phyloP scores from a whole-genome alignment of 2,329 filamentous ascomycete genomes.

The Neonectria magnoliae region DNA sequence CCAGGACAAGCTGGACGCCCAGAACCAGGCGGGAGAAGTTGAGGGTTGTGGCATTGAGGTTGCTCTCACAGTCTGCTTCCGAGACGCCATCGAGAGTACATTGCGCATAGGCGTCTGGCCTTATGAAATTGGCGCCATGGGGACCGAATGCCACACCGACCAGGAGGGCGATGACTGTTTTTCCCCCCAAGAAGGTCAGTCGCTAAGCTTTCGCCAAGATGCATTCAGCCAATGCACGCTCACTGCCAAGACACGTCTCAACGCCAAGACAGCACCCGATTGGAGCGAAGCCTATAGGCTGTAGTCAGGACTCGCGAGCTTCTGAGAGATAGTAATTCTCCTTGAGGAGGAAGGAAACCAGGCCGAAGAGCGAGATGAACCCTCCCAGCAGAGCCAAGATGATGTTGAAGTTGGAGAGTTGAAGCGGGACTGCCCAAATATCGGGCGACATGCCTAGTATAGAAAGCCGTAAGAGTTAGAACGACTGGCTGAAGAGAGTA shows the following conservation, averaged over 20 bases:
- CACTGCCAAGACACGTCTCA: not conserved
- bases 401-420: slow-evolving; percentile 83
- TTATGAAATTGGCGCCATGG: slow-evolving; percentile 78
- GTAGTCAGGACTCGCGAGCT: slow-evolving; percentile 70
- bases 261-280: slow-evolving; percentile 24
- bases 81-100: slow-evolving; percentile 37
- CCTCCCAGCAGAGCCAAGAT: slow-evolving; percentile 83
- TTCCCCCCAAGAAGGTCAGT: slow-evolving; percentile 11
- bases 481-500: no score
- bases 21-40: slow-evolving; percentile 89
- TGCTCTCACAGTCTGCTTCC: slow-evolving; percentile 52
- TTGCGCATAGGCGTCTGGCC: slow-evolving; percentile 77
- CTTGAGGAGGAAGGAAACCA: slow-evolving; percentile 90
- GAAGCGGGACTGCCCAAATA: slow-evolving; percentile 57
- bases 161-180: slow-evolving; percentile 81
- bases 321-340: slow-evolving; percentile 93
- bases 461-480: no score
- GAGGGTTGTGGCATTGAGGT: slow-evolving; percentile 78
- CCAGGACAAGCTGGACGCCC: slow-evolving; percentile 88
- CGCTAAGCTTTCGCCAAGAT: not conserved
- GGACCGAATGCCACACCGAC: slow-evolving; percentile 84
- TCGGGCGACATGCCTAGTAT: slow-evolving; percentile 26
- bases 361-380: slow-evolving; percentile 88
- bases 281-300: not conserved
- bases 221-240: no score